Base-by-base conservation (phyloP, 2,329 filamentous ascomycete genomes). In the Botrytis paeoniae region DNA sequence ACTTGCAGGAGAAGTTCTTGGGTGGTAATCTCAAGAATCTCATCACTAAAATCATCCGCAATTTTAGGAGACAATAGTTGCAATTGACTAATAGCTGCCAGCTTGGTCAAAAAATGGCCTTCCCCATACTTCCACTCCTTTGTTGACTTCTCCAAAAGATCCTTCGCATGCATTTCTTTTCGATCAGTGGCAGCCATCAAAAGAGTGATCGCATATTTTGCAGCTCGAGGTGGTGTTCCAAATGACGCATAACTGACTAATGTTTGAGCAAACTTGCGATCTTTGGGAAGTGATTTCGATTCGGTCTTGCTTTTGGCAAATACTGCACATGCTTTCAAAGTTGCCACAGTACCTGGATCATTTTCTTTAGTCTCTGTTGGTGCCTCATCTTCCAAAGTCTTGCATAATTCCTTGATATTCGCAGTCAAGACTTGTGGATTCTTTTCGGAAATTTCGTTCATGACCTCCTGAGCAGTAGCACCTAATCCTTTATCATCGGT, bases 201-300 rank as follows among this genome's bases (percentile, higher is more conserved):
- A 76, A 99, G 94, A 41, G 93, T 95, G 66, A 98, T 90, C 0
- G 96, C 96, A 83, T 98, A 94, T 82, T 99, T 99, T 35, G 95
- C 93, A 14, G 93, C 93, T 80, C 91, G 91, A 18, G 93, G 88
- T 3, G 95, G 95, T 37, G 88, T 88, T 35, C 95, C 95, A 79
- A 93, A 92, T 32, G 95, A 86, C 1, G 95, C 93, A 81, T 96
- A 98, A 78, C 89, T 91, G 74, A 92, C 89, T 81, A 99, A 87
- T 1, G 94, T 91, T 79, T 96, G 90, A 45, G 90, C 86, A 78
- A 98, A 95, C 76, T 92, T 93, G 72, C 91, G 89, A 75, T 97
- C 93, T 74, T 89, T 88, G 1, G 93, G 93, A 70, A 99, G 89
- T 74, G 98, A 95, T 18, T 90, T 87, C 0, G 95, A 77, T 91